Evolutionary conservation across 768 basidiomycete species (phyloP).

Genomic region (Collybia nuda): DNA sequence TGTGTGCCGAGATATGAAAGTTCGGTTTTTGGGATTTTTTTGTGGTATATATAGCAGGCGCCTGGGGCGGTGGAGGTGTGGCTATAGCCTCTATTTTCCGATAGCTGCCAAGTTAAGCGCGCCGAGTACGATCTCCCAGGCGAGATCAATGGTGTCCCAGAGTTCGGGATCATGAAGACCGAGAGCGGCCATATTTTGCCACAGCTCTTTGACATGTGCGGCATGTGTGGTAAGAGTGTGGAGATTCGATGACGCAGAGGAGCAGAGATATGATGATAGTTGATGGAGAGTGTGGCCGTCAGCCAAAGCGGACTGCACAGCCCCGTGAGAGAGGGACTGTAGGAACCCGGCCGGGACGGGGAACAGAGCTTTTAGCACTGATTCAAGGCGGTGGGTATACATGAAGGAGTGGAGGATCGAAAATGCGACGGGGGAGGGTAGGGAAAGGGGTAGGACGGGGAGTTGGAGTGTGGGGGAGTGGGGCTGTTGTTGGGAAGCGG

Average conservation of each 20-base stretch:
- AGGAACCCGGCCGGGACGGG: conserved; percentile 52
- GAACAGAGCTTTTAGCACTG: conserved; percentile 63
- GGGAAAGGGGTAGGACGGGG: conserved; percentile 67
- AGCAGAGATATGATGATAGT: conserved; percentile 52
- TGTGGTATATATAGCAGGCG: neutral
- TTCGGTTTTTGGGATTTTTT: neutral
- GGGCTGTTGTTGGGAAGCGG: conserved; percentile 31
- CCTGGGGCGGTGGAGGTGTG: conserved; percentile 3
- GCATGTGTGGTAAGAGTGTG: conserved; percentile 52
- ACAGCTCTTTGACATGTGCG: conserved; percentile 74
- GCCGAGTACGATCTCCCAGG: conserved; percentile 74
- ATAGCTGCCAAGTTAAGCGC: conserved; percentile 49
- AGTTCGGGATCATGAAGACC: conserved; percentile 71
- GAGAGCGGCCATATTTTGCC: conserved; percentile 76
- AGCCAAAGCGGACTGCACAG: conserved; percentile 40
- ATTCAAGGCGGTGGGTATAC: conserved; percentile 65
- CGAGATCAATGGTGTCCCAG: conserved; percentile 77
- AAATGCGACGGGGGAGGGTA: conserved; percentile 74
- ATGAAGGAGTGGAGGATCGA: conserved; percentile 63
- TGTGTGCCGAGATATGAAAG: neutral
- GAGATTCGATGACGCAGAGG: conserved; percentile 42
- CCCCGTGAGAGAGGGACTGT: conserved; percentile 40
- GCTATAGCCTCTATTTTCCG: conserved; percentile 23
- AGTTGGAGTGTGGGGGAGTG: conserved; percentile 36
- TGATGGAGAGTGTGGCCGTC: conserved; percentile 54